phyloP scores from a whole-genome alignment of 345 rosid species.

The Rubroshorea leprosula region DNA sequence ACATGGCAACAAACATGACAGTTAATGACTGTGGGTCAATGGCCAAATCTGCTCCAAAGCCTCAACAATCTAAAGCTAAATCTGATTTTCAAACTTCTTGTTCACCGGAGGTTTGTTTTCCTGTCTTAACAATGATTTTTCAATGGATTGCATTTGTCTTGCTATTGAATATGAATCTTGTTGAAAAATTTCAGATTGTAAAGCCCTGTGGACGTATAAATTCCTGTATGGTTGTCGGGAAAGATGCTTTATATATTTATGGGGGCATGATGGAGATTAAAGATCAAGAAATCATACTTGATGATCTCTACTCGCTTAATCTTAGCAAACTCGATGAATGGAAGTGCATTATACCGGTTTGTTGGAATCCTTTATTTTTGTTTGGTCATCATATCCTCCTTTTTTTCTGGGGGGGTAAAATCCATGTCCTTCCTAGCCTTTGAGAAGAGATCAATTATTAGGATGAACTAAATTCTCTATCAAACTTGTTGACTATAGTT shows the following conservation, averaged over 20 bases:
- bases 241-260: conserved; percentile 77
- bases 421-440: neutral
- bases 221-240: conserved; percentile 88
- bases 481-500: neutral
- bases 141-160: neutral
- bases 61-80: conserved; percentile 34
- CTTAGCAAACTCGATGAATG: conserved; percentile 98
- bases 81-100: conserved; percentile 41
- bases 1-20: conserved; percentile 32
- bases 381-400: conserved; percentile 5
- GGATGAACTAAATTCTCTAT: neutral
- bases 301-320: conserved; percentile 86
- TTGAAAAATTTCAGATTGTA: conserved; percentile 46
- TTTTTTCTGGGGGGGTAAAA: no score
- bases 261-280: conserved; percentile 99
- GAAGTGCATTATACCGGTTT: conserved; percentile 94
- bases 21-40: conserved; percentile 29
- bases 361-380: conserved; percentile 28
- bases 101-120: conserved; percentile 62
- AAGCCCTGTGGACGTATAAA: conserved; percentile 98
- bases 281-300: conserved; percentile 85
- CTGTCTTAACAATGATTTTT: conserved; percentile 5
- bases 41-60: conserved; percentile 36
- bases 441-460: neutral
- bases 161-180: conserved; percentile 9